Conservation (phyloP, 1,284 basidiomycete species). For the Coniferiporia weirii region DNA sequence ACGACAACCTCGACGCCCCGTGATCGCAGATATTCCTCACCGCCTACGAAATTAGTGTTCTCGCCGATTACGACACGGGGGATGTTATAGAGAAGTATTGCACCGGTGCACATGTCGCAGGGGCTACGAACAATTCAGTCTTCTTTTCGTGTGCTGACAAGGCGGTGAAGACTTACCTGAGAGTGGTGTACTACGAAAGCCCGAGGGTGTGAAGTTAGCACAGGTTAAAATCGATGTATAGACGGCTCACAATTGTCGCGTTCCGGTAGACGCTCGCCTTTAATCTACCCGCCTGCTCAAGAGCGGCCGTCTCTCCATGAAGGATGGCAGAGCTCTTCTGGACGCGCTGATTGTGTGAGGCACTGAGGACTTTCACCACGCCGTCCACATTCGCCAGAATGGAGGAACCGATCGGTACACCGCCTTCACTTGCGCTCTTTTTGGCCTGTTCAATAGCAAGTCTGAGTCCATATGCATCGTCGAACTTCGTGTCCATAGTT, state of each 20-base stretch:
- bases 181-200: slow-evolving; percentile 37
- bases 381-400: slow-evolving; percentile 28
- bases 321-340: slow-evolving; percentile 49
- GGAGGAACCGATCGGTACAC: slow-evolving; percentile 54
- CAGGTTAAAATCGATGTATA: background rate
- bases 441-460: slow-evolving; percentile 39
- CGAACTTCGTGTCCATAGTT: background rate
- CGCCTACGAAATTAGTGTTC: slow-evolving; percentile 44
- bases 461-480: slow-evolving; percentile 20
- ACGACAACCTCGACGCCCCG: slow-evolving; percentile 51
- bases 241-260: slow-evolving; percentile 40
- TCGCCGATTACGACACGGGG: slow-evolving; percentile 59
- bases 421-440: slow-evolving; percentile 42
- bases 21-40: slow-evolving; percentile 43
- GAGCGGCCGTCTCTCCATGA: slow-evolving; percentile 50
- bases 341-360: slow-evolving; percentile 48
- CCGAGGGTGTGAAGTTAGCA: background rate
- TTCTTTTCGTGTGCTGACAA: background rate
- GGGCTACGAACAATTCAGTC: slow-evolving; percentile 33
- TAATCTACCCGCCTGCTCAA: slow-evolving; percentile 46
- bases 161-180: slow-evolving; percentile 34
- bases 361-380: slow-evolving; percentile 35
- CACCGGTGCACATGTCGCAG: slow-evolving; percentile 59
- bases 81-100: slow-evolving; percentile 54
- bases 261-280: slow-evolving; percentile 38